Conservation (phyloP, 2,329 filamentous ascomycete species). For the Cercospora sojina region DNA sequence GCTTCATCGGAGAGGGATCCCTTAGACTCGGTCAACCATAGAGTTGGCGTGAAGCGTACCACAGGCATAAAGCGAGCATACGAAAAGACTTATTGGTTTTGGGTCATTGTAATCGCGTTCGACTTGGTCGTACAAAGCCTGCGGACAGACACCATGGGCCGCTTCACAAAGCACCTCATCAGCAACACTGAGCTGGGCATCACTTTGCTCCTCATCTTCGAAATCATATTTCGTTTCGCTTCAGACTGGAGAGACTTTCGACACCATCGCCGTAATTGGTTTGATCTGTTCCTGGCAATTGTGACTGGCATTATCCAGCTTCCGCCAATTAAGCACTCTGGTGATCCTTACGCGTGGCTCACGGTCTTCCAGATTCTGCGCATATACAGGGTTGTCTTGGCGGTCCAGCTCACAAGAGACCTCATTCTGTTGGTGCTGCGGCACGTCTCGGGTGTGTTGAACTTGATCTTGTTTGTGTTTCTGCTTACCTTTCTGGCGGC, state of each 20-base stretch:
- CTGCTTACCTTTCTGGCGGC: conserved; percentile 90
- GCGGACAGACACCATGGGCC: conserved; percentile 74
- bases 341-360: conserved; percentile 77
- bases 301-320: conserved; percentile 83
- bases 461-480: conserved; percentile 94
- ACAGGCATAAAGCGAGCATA: conserved; percentile 67
- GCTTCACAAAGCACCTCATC: conserved; percentile 62
- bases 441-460: conserved; percentile 87
- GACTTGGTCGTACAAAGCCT: conserved; percentile 77
- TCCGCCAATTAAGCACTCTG: conserved; percentile 71
- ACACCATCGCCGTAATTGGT: conserved; percentile 68
- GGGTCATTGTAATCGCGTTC: conserved; percentile 76
- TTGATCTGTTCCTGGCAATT: conserved; percentile 77
- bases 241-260: conserved; percentile 82
- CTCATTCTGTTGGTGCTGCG: conserved; percentile 84
- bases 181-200: conserved; percentile 69
- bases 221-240: conserved; percentile 76
- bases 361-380: conserved; percentile 91
- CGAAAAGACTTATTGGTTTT: conserved; percentile 70
- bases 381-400: conserved; percentile 87
- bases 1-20: conserved; percentile 22
- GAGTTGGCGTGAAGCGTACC: conserved; percentile 34
- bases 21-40: neutral
- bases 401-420: conserved; percentile 80
- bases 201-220: conserved; percentile 73